phyloP scores from a whole-genome alignment of 495 filamentous ascomycete genomes.

The Lophiotrema nucula region DNA sequence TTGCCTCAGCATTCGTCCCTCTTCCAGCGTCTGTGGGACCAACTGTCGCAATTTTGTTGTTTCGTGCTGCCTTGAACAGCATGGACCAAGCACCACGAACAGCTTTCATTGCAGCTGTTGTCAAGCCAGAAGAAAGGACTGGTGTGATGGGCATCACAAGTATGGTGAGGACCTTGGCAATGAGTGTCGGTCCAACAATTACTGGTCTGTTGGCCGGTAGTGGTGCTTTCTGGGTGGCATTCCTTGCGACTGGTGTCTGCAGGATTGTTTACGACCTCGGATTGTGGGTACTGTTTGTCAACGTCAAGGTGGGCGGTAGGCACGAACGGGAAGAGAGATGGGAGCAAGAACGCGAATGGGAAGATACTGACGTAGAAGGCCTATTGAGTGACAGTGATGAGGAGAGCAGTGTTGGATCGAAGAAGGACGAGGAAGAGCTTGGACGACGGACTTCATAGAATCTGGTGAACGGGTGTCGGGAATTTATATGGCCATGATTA shows the following conservation, averaged over 20 bases:
- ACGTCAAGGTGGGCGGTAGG: constrained; percentile 14
- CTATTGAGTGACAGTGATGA: constrained; percentile 18
- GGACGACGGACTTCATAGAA: background rate
- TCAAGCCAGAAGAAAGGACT: constrained; percentile 72
- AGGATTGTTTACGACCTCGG: constrained; percentile 65
- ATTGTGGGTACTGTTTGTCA: constrained; percentile 24
- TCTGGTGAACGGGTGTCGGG: no score
- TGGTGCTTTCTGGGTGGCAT: constrained; percentile 66
- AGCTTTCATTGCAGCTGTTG: constrained; percentile 72
- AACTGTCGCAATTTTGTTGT: constrained; percentile 58
- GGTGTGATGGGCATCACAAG: constrained; percentile 50
- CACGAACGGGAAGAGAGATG: background rate
- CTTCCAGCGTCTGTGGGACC: constrained; percentile 58
- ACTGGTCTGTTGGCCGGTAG: constrained; percentile 68
- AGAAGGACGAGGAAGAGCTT: background rate
- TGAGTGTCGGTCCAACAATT: constrained; percentile 58
- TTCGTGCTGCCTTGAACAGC: constrained; percentile 62
- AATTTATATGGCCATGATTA: no score
- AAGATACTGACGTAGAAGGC: constrained; percentile 16
- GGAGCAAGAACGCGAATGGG: constrained; percentile 8
- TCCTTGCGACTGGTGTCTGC: constrained; percentile 67
- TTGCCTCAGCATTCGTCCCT: constrained; percentile 69
- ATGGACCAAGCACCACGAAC: constrained; percentile 83
- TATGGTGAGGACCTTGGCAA: constrained; percentile 39
- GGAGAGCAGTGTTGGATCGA: background rate